phyloP scores from a whole-genome alignment of 257 asterid genomes.

The Salvia rosmarinus region DNA sequence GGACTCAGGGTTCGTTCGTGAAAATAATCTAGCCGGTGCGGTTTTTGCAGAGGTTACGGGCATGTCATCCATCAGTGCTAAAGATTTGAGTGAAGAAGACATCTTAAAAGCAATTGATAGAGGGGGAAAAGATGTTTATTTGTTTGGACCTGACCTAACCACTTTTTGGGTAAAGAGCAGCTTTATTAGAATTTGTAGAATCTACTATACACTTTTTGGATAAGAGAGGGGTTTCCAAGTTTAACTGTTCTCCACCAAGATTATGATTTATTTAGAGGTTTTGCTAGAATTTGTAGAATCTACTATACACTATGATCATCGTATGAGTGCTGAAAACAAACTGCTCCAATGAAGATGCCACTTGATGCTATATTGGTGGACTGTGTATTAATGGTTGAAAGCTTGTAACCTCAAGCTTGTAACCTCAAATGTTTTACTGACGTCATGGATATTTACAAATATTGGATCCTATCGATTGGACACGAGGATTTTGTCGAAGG shows the following conservation, averaged over 20 bases:
- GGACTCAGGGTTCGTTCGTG: conserved; percentile 78
- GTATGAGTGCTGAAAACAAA: conserved; percentile 7
- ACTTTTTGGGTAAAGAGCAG: conserved; percentile 93
- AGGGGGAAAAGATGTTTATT: conserved; percentile 80
- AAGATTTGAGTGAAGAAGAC: conserved; percentile 52
- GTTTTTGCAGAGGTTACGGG: conserved; percentile 63
- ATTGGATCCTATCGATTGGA: conserved; percentile 98
- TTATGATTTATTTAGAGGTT: background rate
- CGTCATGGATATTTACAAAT: conserved; percentile 53
- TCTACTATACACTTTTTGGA: too few relatives aligned
- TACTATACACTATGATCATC: background rate
- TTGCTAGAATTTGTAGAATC: conserved; percentile 20
- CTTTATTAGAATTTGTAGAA: conserved; percentile 21
- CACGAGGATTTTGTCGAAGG: conserved; percentile 96
- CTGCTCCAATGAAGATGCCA: conserved; percentile 8
- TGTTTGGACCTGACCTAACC: conserved; percentile 69
- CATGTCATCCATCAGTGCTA: conserved; percentile 47
- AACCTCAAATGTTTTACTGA: conserved; percentile 19
- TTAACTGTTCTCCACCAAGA: background rate
- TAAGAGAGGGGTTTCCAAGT: conserved; percentile 14
- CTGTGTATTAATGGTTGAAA: background rate
- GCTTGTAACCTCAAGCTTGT: conserved; percentile 20
- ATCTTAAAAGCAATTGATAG: conserved; percentile 82
- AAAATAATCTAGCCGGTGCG: conserved; percentile 72
- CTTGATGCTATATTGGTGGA: background rate